Evolutionary conservation across 2,329 filamentous ascomycete species (phyloP), one percentile per base, ranked within the genome.

Genomic region (Paramyrothecium roridum): DNA sequence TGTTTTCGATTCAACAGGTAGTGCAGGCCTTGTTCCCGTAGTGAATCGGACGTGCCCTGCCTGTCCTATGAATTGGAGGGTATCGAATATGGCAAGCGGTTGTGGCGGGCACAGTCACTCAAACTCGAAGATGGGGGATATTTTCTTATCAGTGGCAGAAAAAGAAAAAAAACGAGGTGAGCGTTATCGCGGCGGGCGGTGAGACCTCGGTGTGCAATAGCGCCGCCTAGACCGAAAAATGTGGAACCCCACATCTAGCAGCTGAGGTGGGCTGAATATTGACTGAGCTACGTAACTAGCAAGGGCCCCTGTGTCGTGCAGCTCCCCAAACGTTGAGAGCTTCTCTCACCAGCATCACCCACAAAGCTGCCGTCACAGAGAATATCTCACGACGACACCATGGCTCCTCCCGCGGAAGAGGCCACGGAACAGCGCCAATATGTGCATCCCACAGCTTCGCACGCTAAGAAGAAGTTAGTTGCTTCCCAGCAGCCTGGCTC

Each of bases 391-490:
- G 55, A 56, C 54, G 52, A 57, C 58, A 71, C 59, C 59, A 79
- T 79, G 76, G 70, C 77, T 62, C 70, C 76, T 43, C 68, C 66
- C 55, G 61, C 66, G 30, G 57, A 64, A 30, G 21, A 61, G 65
- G 23, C 64, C 64, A 51, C 61, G 13, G 37, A 43, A 43, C 56
- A 57, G 59, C 59, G 54, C 55, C 69, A 76, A 50, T 82, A 76
- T 57, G 73, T 78, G 54, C 80, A 82, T 62, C 79, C 80, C 0
- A 64, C 67, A 20, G 78, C 80, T 13, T 69, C 71, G 20, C 80
- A 83, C 65, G 80, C 79, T 6, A 78, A 76, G 67, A 82, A 80
- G 67, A 80, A 78, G 80, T 81, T 65, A 56, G 71, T 3, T 19
- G 23, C 10, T 30, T 30, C 26, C 13, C 26, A 20, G n/a, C 49